Base-by-base conservation (phyloP, 2,329 filamentous ascomycete genomes). In the Botrytis fragariae region DNA sequence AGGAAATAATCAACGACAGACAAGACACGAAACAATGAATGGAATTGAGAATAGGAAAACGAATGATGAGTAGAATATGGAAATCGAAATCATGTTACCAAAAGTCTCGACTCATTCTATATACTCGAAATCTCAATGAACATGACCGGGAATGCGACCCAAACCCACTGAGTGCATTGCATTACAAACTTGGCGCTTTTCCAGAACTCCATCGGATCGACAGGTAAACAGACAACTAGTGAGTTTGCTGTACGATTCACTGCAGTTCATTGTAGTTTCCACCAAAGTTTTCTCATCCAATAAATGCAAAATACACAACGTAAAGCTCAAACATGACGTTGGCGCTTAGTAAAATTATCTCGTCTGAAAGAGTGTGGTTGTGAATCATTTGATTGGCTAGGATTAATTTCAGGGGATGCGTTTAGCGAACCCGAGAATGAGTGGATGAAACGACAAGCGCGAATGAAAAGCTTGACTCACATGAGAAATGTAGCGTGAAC, bases 401-500 rank as follows among this genome's bases (percentile, higher is more conserved):
- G 25, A 57, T 22, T 68, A 37, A 68, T 42, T 68, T 57, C 65
- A 68, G 48, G 65, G 48, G 65, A 57, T 68, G 9, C 2, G 4
- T 32, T 68, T 68, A 68, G 65, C 65, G 65, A 68, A 32, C 48
- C 35, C 9, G 35, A 57, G 32, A 42, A 42, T 57, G 48, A 54
- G 48, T 68, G 48, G 35, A 42, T 57, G 65, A 68, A 68, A 68
- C 65, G 48, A 68, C 29, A 68, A 57, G 65, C 65, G 65, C 65
- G 65, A 68, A 57, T 57, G 10, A 54, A 65, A 65, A 68, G 64
- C 64, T 68, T 39, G 35, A 42, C 25, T 29, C 35, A 35, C 35
- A 42, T 68, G 64, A 54, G 35, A 54, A 6, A 35, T 39, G 48
- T 39, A 39, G 22, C 16, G 20, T 68, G 6, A n/a, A 68, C 64